Base-by-base conservation (phyloP, 176 grass and related monocot species). In the Lolium rigidum region DNA sequence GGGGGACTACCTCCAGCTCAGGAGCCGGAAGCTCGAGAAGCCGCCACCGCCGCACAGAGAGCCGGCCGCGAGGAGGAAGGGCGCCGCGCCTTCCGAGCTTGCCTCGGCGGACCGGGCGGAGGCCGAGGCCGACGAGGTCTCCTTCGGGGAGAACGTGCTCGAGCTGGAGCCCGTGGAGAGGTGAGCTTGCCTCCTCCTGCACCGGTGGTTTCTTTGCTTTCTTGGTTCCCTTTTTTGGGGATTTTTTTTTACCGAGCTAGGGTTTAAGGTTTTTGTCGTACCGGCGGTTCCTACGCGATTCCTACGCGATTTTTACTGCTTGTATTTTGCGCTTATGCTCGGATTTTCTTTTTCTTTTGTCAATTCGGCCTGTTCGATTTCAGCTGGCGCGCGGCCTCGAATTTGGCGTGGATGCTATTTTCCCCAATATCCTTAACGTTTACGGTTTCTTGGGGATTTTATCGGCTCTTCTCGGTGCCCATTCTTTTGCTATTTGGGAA, bases 11-110 rank as follows among this genome's bases (percentile, higher is more conserved):
- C 61, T 95, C 38, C 93, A 98, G 83, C 87, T 95, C 20, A 92
- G 93, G 55, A 95, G 83, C 80, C 89, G 95, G 52, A 86, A 78
- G 81, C 77, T 98, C 9, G 87, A 94, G 89, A 98, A 95, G 87
- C 37, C 83, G 7, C 56, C 63, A 2, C 78, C 56, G 0, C 55
- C 13, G 14, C 25, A 12, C 52, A 8, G 4, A 62, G 14, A 10
- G 28, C 0, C 9, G 9, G 0, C 80, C 0, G 13, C 1, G 3
- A 67, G 58, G 81, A 84, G 84, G 90, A 18, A 18, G 4, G 10
- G 10, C 5, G 41, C 41, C 41, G 41, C 41, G 4, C 6, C 48
- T 0, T 28, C 61, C 1, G 61, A 28, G 6, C 24, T 28, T 14
- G 39, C 64, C 5, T 8, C 15, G 9, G 77, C 9, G 12, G 43